phyloP scores from a whole-genome alignment of 345 rosid species.

The Luvunga scandens region DNA sequence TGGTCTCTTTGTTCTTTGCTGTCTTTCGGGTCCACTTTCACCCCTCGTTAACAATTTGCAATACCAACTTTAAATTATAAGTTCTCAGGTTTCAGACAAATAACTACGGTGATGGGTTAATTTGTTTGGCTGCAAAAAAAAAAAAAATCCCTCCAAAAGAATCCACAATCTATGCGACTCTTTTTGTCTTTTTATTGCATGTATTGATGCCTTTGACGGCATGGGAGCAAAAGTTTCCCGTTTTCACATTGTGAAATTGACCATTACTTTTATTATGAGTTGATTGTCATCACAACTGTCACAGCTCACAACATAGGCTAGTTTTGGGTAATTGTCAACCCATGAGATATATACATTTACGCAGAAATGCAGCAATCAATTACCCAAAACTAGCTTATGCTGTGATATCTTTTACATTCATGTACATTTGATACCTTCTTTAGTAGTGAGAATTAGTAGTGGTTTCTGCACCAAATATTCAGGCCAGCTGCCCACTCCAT shows the following conservation, averaged over 20 bases:
- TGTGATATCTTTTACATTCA: too few species aligned
- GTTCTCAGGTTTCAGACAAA: too few species aligned
- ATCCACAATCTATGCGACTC: neutral
- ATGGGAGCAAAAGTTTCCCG: neutral
- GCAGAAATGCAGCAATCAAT: too few species aligned
- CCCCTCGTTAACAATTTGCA: neutral
- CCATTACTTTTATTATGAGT: neutral
- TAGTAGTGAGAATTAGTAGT: too few species aligned
- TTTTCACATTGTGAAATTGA: neutral
- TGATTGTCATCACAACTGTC: neutral
- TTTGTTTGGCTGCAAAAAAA: neutral
- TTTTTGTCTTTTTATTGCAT: neutral
- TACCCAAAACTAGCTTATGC: too few species aligned
- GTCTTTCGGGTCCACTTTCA: slow-evolving; percentile 5
- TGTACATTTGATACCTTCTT: too few species aligned
- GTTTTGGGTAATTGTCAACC: neutral
- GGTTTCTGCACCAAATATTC: too few species aligned
- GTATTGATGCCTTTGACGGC: too few species aligned
- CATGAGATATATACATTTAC: too few species aligned
- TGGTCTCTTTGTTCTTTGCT: slow-evolving; percentile 4
- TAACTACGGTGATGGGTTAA: too few species aligned
- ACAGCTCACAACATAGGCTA: neutral
- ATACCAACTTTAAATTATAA: neutral
- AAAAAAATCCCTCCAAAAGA: neutral
- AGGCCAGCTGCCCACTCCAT: too few species aligned